phyloP scores from a whole-genome alignment of 768 basidiomycete genomes.

The Mycena haematopus region DNA sequence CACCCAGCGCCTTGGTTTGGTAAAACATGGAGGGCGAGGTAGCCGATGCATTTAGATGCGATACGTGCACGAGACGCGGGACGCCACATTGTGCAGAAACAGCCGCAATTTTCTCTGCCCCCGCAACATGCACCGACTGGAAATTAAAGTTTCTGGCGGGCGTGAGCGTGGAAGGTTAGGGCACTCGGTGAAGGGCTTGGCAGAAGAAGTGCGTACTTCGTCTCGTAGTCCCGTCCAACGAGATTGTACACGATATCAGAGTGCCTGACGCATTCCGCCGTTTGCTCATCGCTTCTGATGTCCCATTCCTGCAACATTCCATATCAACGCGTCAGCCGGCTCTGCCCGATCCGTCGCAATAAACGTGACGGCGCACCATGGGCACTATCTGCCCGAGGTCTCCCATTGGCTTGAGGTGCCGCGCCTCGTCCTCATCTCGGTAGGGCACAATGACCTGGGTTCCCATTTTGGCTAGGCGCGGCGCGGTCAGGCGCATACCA shows the following conservation, averaged over 20 bases:
- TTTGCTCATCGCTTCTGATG: conserved; percentile 86
- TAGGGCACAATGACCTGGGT: conserved; percentile 95
- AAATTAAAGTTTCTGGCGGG: conserved; percentile 83
- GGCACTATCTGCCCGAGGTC: conserved; percentile 96
- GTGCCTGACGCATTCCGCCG: conserved; percentile 91
- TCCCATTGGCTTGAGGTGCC: conserved; percentile 91
- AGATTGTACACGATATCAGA: conserved; percentile 98
- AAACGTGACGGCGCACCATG: conserved; percentile 62
- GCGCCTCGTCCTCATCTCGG: conserved; percentile 91
- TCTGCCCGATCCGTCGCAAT: not conserved
- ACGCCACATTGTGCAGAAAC: conserved; percentile 81
- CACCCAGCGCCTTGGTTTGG: conserved; percentile 88
- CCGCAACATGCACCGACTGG: conserved; percentile 79
- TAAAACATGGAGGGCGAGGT: conserved; percentile 85
- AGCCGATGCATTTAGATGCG: conserved; percentile 89
- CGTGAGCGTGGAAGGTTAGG: conserved; percentile 16
- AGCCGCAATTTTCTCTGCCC: conserved; percentile 86
- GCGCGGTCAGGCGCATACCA: conserved; percentile 14
- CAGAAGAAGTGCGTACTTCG: conserved; percentile 67
- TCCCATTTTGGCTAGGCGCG: conserved; percentile 77
- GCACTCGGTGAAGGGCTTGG: conserved; percentile 19
- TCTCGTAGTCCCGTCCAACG: conserved; percentile 92
- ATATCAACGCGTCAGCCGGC: conserved; percentile 11
- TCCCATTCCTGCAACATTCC: conserved; percentile 86
- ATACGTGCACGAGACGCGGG: conserved; percentile 88